A percentile compares a stretch with the other conserved stretches of the same genome.
These are phyloP conservation scores for Pyricularia pennisetigena DNA, from an alignment of 2,329 filamentous ascomycete genomes.

Conservation along the genomic window DNA sequence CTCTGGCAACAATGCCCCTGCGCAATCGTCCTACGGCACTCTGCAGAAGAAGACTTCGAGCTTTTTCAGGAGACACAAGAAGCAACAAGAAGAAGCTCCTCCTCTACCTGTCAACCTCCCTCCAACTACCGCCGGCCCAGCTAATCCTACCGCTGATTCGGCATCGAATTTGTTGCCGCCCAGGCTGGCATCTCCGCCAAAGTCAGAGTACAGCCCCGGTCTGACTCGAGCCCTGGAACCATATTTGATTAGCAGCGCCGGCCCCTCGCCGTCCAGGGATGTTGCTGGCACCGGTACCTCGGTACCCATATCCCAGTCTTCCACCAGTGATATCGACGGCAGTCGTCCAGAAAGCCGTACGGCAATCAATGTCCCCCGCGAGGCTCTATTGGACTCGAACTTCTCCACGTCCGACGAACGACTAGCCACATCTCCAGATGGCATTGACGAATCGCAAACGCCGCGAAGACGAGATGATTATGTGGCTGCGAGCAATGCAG, in stretches of 20 bases:
- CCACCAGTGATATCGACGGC: neutral
- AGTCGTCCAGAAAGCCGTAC: neutral
- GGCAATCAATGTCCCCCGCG: neutral
- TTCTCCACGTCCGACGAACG: neutral
- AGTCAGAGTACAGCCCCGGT: slow-evolving; percentile 50
- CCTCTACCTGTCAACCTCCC: slow-evolving; percentile 23
- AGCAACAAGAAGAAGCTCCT: slow-evolving; percentile 53
- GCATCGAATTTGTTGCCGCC: slow-evolving; percentile 13
- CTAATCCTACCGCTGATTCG: slow-evolving; percentile 14
- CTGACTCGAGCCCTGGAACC: slow-evolving; percentile 81
- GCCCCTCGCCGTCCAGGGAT: slow-evolving; percentile 1
- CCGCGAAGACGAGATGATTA: neutral
- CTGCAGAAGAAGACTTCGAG: slow-evolving; percentile 88
- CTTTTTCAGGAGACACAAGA: slow-evolving; percentile 90
- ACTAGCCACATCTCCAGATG: neutral
- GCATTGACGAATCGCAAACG: neutral
- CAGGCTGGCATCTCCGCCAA: slow-evolving; percentile 11
- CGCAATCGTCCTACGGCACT: slow-evolving; percentile 32
- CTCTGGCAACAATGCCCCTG: slow-evolving; percentile 34
- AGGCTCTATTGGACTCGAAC: neutral
- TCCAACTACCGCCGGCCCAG: slow-evolving; percentile 21
- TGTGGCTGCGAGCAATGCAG: slow-evolving; percentile 9
- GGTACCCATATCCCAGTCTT: neutral
- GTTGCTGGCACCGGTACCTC: neutral
- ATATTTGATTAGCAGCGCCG: slow-evolving; percentile 44